Evolutionary conservation across 192 early-diverging fungal genomes (phyloP), one percentile per base, ranked within the genome.

Genomic region (Cetraspora pellucida): DNA sequence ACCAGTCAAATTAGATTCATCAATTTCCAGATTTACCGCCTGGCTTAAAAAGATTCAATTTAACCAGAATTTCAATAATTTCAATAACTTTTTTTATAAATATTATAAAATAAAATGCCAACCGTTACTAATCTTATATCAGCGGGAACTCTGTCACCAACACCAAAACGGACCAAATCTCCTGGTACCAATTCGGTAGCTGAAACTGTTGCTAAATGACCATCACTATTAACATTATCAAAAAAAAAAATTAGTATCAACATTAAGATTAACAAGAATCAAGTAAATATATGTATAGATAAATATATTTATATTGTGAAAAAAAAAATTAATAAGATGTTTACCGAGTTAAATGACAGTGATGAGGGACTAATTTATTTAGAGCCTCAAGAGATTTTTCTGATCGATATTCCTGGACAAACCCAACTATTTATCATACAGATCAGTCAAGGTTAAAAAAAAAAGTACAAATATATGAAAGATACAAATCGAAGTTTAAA

Each of bases 81-180:
- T 73, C 8, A 25, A 49, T 47, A 19, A 64, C 17, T 4, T 31
- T 3, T 64, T 17, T n/a, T 7, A 64, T 63, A 55, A 57, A 28
- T 44, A 43, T 50, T 37, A 50, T 54, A 14, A 25, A 61, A 25
- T 67, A 30, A 16, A 30, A n/a, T 30, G 47, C 25, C 49, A 46
- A 30, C 89, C 0, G 81, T 75, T 27, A 94, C 79, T 47, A 99
- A 82, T 19, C 97, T 89, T 73, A 95, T 84, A 81, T 99, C 97
- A 1, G 97, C 97, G 0, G 97, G 97, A 17, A 99, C 91, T 28
- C 96, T 87, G 83, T 98, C 96, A 30, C 97, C 97, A 28, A 92
- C 93, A 23, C 89, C 77, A 77, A 99, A 93, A 66, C 86, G 83
- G 54, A 97, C 89, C 27, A 99, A 83, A 81, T 99, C 97, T 64